Conservation (phyloP, 2,329 filamentous ascomycete genomes). For the Aspergillus fumigatus region DNA sequence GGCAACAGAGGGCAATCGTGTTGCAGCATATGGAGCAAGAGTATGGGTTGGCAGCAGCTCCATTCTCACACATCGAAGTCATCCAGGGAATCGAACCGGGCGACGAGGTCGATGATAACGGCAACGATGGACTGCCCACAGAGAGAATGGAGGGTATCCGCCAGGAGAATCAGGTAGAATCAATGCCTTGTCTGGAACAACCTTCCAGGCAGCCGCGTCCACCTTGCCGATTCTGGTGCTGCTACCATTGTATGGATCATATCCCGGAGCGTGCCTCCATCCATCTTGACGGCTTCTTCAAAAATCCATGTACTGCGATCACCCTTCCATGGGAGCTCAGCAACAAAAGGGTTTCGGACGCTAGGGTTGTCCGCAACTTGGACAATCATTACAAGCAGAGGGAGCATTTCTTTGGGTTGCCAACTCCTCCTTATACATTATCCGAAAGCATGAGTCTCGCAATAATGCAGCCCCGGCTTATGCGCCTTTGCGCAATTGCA, state of each 20-base stretch:
- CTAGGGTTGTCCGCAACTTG: constrained; percentile 17
- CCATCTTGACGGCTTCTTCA: constrained; percentile 41
- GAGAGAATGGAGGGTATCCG: constrained; percentile 1
- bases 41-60: background rate
- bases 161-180: background rate
- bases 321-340: constrained; percentile 27
- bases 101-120: background rate
- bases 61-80: background rate
- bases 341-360: constrained; percentile 25
- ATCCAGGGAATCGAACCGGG: constrained; percentile 4
- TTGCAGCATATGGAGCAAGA: constrained; percentile 20
- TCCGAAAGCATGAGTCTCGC: background rate
- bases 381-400: background rate
- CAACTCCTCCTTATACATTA: background rate
- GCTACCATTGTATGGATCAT: constrained; percentile 5
- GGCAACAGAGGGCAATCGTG: constrained; percentile 37
- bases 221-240: constrained; percentile 16
- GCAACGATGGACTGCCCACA: background rate
- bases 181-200: background rate
- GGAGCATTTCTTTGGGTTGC: background rate
- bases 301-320: constrained; percentile 19
- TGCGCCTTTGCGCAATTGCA: background rate
- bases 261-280: constrained; percentile 40
- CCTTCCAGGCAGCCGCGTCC: background rate
- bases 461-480: background rate